Conservation (phyloP, 306 rosid genomes). For the Argentina anserina region DNA sequence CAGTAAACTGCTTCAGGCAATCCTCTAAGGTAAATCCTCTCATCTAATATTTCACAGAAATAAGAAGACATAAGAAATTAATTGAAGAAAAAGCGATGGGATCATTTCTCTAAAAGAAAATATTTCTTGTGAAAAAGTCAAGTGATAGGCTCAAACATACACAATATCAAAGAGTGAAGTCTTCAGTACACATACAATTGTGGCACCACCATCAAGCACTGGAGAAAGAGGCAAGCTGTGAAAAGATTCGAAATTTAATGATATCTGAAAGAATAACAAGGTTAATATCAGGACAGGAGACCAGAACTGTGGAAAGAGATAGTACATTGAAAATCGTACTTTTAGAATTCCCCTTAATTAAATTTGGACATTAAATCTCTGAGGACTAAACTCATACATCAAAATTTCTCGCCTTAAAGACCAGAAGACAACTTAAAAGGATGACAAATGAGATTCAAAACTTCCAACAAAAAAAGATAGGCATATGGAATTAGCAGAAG, state of each 20-base stretch:
- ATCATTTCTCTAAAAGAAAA: slow-evolving; percentile 7
- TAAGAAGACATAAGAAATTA: slow-evolving; percentile 5
- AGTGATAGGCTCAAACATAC: slow-evolving; percentile 24
- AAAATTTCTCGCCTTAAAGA: slow-evolving; percentile 1
- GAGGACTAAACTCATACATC: neutral
- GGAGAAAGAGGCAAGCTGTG: slow-evolving; percentile 85
- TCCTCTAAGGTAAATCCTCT: slow-evolving; percentile 60
- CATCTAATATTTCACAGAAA: slow-evolving; percentile 39
- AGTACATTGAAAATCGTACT: too few relatives aligned
- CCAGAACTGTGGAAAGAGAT: slow-evolving; percentile 3
- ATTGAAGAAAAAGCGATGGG: slow-evolving; percentile 7
- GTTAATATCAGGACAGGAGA: neutral
- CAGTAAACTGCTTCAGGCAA: slow-evolving; percentile 74
- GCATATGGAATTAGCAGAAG: neutral
- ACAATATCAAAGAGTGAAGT: slow-evolving; percentile 22
- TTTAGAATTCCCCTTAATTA: too few relatives aligned
- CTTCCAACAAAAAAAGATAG: neutral
- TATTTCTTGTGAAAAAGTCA: slow-evolving; percentile 11
- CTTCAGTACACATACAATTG: slow-evolving; percentile 52
- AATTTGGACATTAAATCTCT: neutral
- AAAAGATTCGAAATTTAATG: slow-evolving; percentile 76
- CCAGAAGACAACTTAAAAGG: neutral
- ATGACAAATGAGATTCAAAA: neutral
- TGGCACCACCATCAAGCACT: slow-evolving; percentile 28
- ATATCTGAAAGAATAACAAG: slow-evolving; percentile 62